These are phyloP conservation scores for Claviceps lovelessii DNA, from an alignment of 2,329 filamentous ascomycete species.

Conservation along the genomic window DNA sequence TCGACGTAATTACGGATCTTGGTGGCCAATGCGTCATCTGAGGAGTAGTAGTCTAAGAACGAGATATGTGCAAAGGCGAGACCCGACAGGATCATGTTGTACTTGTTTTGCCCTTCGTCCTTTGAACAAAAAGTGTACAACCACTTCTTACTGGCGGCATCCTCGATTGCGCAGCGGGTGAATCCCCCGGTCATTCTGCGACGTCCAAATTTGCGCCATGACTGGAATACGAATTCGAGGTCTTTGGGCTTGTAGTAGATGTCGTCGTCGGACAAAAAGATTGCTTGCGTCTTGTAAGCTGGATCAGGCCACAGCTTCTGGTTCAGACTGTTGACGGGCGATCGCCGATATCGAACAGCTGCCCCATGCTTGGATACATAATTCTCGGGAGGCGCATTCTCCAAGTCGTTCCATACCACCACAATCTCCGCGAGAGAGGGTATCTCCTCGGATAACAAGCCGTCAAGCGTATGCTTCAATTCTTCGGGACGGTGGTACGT, in stretches of 20 bases:
- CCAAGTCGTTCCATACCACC: conserved; percentile 23
- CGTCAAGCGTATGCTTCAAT: conserved; percentile 17
- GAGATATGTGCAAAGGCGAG: conserved; percentile 24
- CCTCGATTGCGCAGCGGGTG: conserved; percentile 18
- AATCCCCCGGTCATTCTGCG: conserved; percentile 22
- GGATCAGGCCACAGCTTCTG: conserved; percentile 23
- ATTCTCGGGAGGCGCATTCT: conserved; percentile 14
- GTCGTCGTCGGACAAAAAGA: conserved; percentile 27
- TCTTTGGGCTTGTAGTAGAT: conserved; percentile 24
- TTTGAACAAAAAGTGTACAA: conserved; percentile 20
- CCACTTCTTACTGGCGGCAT: conserved; percentile 13
- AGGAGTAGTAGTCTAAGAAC: conserved; percentile 25
- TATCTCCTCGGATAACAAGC: conserved; percentile 16
- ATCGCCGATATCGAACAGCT: conserved; percentile 19
- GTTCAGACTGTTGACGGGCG: conserved; percentile 22
- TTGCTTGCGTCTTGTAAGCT: conserved; percentile 22
- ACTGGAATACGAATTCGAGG: conserved; percentile 26
- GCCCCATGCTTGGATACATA: conserved; percentile 18
- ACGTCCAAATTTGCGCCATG: conserved; percentile 25
- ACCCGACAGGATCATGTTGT: conserved; percentile 24
- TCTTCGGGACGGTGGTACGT: conserved; percentile 23
- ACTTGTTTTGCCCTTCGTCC: conserved; percentile 13
- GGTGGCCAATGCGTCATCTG: conserved; percentile 17
- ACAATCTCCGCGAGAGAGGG: conserved; percentile 25
- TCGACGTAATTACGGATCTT: conserved; percentile 24